Base-by-base conservation (phyloP, 2,329 filamentous ascomycete species). In the Chaetomium sp. region DNA sequence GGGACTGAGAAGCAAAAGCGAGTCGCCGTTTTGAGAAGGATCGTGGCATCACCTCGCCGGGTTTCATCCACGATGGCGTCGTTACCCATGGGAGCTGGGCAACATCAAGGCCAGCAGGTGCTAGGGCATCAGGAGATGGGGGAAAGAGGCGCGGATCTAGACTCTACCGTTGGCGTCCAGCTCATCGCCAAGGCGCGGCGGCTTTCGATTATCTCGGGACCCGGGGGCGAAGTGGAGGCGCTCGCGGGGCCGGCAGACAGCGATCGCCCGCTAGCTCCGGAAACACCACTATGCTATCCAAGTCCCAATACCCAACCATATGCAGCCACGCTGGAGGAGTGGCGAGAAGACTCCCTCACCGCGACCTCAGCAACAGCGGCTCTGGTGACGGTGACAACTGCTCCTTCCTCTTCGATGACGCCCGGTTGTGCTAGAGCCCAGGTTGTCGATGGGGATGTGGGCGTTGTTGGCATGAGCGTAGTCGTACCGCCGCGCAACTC, bases 151-250 rank as follows among this genome's bases (percentile, higher is more conserved):
- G 35, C 45, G 45, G 62, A 63, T 65, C 66, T 45, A 45, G 65
- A 66, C 57, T 23, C 60, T 16, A 56, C 61, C 33, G 53, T 65
- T 56, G 60, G 66, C 60, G 65, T 61, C 55, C 69, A 72, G 62
- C 70, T 72, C 62, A 69, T 67, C 63, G 64, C 64, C 60, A 69
- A 69, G 65, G 65, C 72, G 27, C 69, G 65, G 65, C 68, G 70
- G 60, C 67, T 70, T 62, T 69, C 69, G 16, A 68, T 71, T 16
- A 16, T 16, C 59, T 69, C 69, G 57, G 62, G 42, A 64, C 33
- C 62, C 55, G 58, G 64, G 65, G 62, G 27, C 51, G 57, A 64
- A 47, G 50, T 33, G 54, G 61, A 65, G 42, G 56, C 49, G 27
- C 50, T 60, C 29, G 47, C 45, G 23, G 56, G 27, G 31, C 27